Conservation (phyloP, 257 asterid species). For the Solanum piurae region DNA sequence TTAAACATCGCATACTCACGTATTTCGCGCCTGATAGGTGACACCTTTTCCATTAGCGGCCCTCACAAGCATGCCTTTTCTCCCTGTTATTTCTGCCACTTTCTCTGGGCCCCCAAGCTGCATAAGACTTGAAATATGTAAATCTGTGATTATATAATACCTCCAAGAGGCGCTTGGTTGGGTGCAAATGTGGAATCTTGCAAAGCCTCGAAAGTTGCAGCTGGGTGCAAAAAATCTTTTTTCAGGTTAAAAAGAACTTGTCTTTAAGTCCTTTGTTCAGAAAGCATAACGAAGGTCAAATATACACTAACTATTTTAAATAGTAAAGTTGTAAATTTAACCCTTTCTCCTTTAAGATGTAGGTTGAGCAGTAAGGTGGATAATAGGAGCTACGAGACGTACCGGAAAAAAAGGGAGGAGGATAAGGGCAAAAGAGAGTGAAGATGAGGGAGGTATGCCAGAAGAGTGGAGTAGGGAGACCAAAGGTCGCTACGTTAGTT, state of each 20-base stretch:
- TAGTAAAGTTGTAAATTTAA: neutral
- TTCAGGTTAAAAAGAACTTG: neutral
- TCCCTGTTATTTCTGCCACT: conserved; percentile 96
- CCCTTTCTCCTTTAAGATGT: neutral
- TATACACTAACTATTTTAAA: neutral
- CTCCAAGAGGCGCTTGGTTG: neutral
- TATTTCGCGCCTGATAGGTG: conserved; percentile 88
- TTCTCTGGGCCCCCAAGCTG: conserved; percentile 98
- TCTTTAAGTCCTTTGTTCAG: neutral
- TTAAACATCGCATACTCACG: conserved; percentile 50
- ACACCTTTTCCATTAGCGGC: conserved; percentile 91
- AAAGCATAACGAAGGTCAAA: neutral
- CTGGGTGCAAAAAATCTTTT: neutral
- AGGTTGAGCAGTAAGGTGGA: neutral
- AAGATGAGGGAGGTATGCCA: neutral
- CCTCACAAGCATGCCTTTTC: conserved; percentile 95
- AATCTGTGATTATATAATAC: neutral
- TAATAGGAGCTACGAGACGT: neutral
- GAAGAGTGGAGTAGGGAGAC: neutral
- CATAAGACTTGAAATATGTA: conserved; percentile 5
- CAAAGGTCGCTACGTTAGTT: neutral
- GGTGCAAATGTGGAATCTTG: neutral
- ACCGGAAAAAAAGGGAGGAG: neutral
- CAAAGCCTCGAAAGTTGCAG: neutral
- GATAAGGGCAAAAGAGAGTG: neutral